Evolutionary conservation across 2,329 filamentous ascomycete genomes (phyloP), one percentile per base, ranked within the genome.

Genomic region (Aspergillus fischeri): DNA sequence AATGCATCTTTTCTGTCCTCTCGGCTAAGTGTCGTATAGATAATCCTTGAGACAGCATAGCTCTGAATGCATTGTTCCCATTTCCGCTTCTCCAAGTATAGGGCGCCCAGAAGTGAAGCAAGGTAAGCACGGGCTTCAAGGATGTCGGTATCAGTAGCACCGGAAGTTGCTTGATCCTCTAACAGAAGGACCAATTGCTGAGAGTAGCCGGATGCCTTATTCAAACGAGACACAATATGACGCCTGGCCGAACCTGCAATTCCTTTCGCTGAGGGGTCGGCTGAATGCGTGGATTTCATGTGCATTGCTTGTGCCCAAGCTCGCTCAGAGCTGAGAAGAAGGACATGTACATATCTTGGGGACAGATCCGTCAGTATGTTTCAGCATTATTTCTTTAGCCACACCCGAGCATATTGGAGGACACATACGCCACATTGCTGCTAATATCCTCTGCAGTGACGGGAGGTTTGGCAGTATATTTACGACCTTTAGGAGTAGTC

Each of bases 221-320:
- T 83, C 44, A 97, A 80, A 53, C 92, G 86, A 14, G 92, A 96
- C 56, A 95, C 85, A 42, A 97, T 94, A 74, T 99, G 93, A 53
- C 88, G 88, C 69, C 92, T 87, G 20, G 90, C 89, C 53, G 88
- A 86, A 59, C 92, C 89, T 28, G 87, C 84, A 62, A 96, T 89
- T 51, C 87, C 88, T 73, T 91, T 90, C 53, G 81, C 77, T 41
- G 81, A 79, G 59, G 87, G 86, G 66, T 94, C 91, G 65, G 89
- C 83, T 42, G 90, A 85, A 71, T 95, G 91, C 21, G 85, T 80
- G 3, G 91, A 84, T 76, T 96, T 97, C 83, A 97, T 91, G 71
- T 89, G 86, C 92, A 97, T 95, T 57, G 92, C 93, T 74, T 96
- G 88, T 41, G 94, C 93, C 91, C 92, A 97, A 52, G 92, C 91